Base-by-base conservation (phyloP, 2,329 filamentous ascomycete species). In the Tolypocladium paradoxum region DNA sequence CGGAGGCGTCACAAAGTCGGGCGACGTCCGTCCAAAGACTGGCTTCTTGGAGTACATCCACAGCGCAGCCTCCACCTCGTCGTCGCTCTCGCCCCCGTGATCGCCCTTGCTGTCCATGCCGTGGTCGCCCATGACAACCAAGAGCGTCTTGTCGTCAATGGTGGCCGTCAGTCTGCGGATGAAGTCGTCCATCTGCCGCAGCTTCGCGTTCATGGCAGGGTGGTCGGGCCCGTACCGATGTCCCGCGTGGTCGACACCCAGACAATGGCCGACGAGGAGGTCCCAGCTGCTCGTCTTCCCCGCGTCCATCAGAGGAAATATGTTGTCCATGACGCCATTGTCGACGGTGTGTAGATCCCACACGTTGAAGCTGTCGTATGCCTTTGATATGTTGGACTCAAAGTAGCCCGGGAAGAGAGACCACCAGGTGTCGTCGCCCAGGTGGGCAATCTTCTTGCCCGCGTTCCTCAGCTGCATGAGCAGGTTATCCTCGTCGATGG, bases 351-450 rank as follows among this genome's bases (percentile, higher is more conserved):
- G 90, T 62, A 99, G 71, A 68, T 99, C 93, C 90, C 90, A 96
- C 7, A 97, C 93, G 64, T 97, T 96, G 73, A 99, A 95, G 56
- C 92, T 97, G 67, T 97, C 92, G 68, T 96, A 99, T 0, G 93
- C 83, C 61, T 78, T 82, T 60, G 91, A 96, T 53, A 96, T 82
- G 53, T 92, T 87, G 9, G 84, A 74, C 67, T 96, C 85, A 63
- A 99, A 99, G 68, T 95, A 90, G n/a, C 79, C 88, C 0, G 93
- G 93, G 66, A 97, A 99, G 18, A 99, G 75, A 45, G 89, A 80
- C 59, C 90, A 88, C 93, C 93, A 99, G 5, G 93, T 99, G 70
- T 99, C 92, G 67, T 99, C 93, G n/a, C 93, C 93, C 37, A 99
- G 74, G 64, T 99, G 95, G 6, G 91, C 93, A 60, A 99, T 82